Evolutionary conservation across 2,329 filamentous ascomycete genomes (phyloP).

Genomic region (Aspergillus latus): DNA sequence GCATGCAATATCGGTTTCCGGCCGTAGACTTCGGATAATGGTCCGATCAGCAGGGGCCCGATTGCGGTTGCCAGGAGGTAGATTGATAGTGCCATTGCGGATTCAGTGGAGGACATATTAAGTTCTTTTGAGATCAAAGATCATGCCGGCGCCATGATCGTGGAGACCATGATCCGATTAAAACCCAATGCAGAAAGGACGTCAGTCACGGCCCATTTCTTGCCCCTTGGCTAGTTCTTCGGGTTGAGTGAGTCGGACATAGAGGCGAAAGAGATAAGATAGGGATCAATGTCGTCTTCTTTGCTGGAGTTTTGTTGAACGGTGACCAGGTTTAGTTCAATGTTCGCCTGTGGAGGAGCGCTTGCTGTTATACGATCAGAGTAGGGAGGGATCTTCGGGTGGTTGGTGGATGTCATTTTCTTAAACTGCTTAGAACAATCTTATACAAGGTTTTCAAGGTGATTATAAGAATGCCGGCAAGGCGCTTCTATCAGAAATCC

Average conservation of each 20-base stretch:
- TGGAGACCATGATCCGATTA: slow-evolving; percentile 11
- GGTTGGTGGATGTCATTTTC: not conserved
- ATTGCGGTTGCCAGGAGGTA: slow-evolving; percentile 11
- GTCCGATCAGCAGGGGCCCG: slow-evolving; percentile 7
- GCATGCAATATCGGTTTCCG: slow-evolving; percentile 9
- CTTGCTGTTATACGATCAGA: not conserved
- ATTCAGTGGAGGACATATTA: slow-evolving; percentile 6
- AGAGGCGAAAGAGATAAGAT: not conserved
- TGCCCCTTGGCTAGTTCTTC: slow-evolving; percentile 3
- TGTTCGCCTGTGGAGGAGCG: not conserved
- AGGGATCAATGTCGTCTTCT: not conserved
- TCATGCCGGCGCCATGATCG: slow-evolving; percentile 12
- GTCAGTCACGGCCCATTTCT: slow-evolving; percentile 8
- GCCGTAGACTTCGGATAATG: slow-evolving; percentile 10
- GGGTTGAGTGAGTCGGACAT: slow-evolving; percentile 3
- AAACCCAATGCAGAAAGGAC: slow-evolving; percentile 6
- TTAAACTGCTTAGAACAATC: not conserved
- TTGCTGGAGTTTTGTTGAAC: not conserved
- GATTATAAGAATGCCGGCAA: not conserved
- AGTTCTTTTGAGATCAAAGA: slow-evolving; percentile 3
- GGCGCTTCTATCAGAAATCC: not conserved
- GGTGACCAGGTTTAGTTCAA: not conserved
- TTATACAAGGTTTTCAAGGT: not conserved
- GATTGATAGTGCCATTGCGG: slow-evolving; percentile 7
- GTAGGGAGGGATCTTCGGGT: not conserved